Base-by-base conservation (phyloP, 441 rosid genomes). In the Populus hybrid region DNA sequence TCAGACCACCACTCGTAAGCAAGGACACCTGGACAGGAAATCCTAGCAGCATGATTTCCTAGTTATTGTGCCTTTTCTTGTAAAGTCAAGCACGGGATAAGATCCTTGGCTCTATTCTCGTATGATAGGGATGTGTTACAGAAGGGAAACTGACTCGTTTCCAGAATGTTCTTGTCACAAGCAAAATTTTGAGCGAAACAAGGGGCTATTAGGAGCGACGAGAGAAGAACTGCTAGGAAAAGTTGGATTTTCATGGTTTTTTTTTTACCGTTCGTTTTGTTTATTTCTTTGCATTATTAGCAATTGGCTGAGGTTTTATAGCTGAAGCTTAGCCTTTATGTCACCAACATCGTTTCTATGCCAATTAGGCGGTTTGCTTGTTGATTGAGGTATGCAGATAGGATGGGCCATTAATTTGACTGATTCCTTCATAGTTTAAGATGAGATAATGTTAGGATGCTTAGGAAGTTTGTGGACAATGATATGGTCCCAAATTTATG, bases 1-100 rank as follows among this genome's bases (percentile, higher is more conserved):
- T 93, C 93, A 0, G 90, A 85, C 95, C 94, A 92, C 97, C 98
- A 93, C 16, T 87, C 72, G 32, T 92, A 92, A 1, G 68, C 78
- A 0, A 92, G 91, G 38, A 92, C 77, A 11, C 94, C 90, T 0
- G 92, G 86, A 38, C 91, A 36, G 65, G 87, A 57, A 67, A 86
- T 79, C 30, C 90, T 88, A 0, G 71, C 38, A 32, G 91, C 87
- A 7, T 1, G 40, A 80, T 88, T 82, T 18, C 74, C 91, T 36
- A 89, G 65, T 70, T 87, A 89, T 26, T 81, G 77, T 42, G 85
- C 90, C 84, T 90, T 94, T 68, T 93, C 97, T 67, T 78, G 77
- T 40, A 91, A 81, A 0, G 89, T 89, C 30, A 91, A 71, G 50
- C 91, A 84, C 6, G 81, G 67, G n/a, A 90, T 81, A 2, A 91